Evolutionary conservation across 2,329 filamentous ascomycete species (phyloP).

Genomic region (Cercospora sp.): DNA sequence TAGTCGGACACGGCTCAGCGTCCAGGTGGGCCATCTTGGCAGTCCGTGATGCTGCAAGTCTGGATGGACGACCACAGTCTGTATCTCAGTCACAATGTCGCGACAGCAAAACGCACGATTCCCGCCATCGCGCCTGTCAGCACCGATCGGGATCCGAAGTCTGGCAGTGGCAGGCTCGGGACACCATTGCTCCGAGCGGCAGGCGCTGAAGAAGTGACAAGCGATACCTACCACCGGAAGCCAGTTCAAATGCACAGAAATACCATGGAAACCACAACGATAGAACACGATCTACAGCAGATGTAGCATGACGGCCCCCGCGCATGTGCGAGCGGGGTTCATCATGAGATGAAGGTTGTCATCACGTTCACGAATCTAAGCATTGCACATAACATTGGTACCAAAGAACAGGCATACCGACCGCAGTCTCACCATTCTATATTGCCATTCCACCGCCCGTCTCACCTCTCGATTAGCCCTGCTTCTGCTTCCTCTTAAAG

Average conservation of each 20-base stretch:
- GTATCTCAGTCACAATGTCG: neutral
- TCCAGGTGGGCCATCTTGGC: neutral
- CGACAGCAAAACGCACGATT: neutral
- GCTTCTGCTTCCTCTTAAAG: constrained; percentile 40
- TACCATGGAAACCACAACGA: neutral
- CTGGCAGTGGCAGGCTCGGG: neutral
- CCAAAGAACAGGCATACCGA: neutral
- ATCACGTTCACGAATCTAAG: neutral
- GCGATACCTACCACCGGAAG: neutral
- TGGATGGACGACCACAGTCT: neutral
- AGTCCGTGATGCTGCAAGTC: neutral
- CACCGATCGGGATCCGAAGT: neutral
- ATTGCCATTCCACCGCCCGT: neutral
- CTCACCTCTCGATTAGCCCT: neutral
- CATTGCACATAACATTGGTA: neutral
- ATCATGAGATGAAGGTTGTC: neutral
- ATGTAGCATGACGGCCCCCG: neutral
- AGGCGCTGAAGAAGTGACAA: neutral
- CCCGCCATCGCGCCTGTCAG: neutral
- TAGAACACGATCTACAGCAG: neutral
- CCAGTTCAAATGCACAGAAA: neutral
- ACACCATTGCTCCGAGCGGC: neutral
- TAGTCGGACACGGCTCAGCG: neutral
- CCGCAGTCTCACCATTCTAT: neutral
- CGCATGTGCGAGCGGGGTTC: no score